Base-by-base conservation (phyloP, 2,329 filamentous ascomycete species). In the Sarocladiaceae sp. region DNA sequence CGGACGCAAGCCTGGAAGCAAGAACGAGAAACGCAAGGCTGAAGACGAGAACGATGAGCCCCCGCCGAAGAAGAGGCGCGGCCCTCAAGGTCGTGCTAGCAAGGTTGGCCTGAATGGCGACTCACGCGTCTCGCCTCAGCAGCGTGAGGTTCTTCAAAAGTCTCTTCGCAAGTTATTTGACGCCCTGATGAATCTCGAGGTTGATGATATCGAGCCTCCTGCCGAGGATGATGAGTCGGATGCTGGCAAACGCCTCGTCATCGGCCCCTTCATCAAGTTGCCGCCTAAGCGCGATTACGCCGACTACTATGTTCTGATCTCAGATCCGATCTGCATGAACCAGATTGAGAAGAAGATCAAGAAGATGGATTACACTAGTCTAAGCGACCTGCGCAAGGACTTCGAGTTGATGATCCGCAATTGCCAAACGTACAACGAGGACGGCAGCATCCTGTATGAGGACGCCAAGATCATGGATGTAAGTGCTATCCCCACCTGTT, bases 401-500 rank as follows among this genome's bases (percentile, higher is more conserved):
- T 82, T 98, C 50, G 79, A 82, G 42, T 68, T 91, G 50, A 78
- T 98, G 65, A 93, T 90, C 62, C 81, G 77, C 60, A 98, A 98
- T 64, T 95, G 91, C 52, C 80, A 88, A 62, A 93, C 86, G 3
- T 98, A 95, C 72, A 98, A 98, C 58, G 94, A 98, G 65, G 93
- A 97, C 59, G 86, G 84, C 47, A 96, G 90, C 64, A 72, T 94
- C 55, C 76, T 98, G 44, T 97, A 90, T 68, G 78, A 87, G 57
- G 93, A 98, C 71, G 91, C 91, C 41, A 90, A 90, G 63, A 74
- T 85, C 45, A 96, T 98, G 65, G 87, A 95, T 76, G 89, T 95
- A 70, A 70, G 82, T 51, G 3, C 40, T 43, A 23, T 23, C 16
- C 6, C 3, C 9, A 16, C 2, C 2, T n/a, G 27, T 6, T 34